Evolutionary conservation across 2,329 filamentous ascomycete genomes (phyloP), one percentile per base, ranked within the genome.

Genomic region (Apiospora rasikravindrae): DNA sequence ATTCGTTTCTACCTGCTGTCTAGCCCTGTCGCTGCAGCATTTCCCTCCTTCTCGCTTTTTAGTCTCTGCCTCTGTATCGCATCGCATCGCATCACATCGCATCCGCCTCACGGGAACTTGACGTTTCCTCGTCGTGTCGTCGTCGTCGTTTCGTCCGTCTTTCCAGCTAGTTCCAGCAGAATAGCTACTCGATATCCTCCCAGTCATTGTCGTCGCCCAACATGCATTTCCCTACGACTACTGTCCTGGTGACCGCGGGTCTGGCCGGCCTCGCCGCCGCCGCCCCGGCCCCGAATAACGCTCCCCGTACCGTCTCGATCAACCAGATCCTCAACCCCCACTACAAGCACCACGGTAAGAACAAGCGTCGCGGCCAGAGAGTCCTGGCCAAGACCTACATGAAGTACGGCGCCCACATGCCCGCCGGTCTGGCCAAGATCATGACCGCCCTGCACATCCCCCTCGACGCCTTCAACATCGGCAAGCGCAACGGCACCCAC

Each of bases 381-480:
- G 73, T 71, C 13, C 67, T 76, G 70, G 74, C 74, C 73, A 76
- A 76, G 74, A 74, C 74, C 10, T 75, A 75, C 57, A 57, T 74
- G 51, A 76, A 76, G 71, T 76, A 69, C 53, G 73, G 73, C 47
- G 70, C 67, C n/a, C 44, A 71, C 7, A 51, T 75, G 6, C 73
- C 75, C 4, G 61, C 71, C 26, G 71, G 71, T 61, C 71, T 76
- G 29, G 67, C 72, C 67, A 67, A 69, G 16, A 73, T 73, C 40
- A 71, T 75, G 14, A 67, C 51, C 24, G 40, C 66, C n/a, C 40
- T 68, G n/a, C 40, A 44, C 66, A 29, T 45, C 19, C 70, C 67
- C 51, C 44, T 68, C 69, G 71, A 70, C 10, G 29, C 47, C 37
- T 51, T 69, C 8, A 44, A 53, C 13, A 26, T 73, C 24, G 29